Evolutionary conservation across 2,329 filamentous ascomycete species (phyloP), one percentile per base, ranked within the genome.

Genomic region (Ambrosiella cleistominuta): DNA sequence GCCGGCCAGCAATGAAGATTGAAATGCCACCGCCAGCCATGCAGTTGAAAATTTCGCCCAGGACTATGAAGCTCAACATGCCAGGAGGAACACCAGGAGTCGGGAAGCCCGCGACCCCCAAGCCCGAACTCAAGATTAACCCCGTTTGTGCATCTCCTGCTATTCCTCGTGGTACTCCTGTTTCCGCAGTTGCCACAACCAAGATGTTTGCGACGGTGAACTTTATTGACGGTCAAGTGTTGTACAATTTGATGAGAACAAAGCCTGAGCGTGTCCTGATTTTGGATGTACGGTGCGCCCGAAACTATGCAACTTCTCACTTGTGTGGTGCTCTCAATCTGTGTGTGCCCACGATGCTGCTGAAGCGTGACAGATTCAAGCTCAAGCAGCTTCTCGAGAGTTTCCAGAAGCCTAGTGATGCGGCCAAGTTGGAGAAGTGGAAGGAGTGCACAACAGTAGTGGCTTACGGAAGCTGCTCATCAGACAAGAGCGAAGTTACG

Each of bases 361-460:
- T 98, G 15, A 97, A 97, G 70, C 78, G 93, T 54, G 83, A 88
- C 0, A 94, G 89, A 0, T 97, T 94, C 70, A 91, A 91, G 64
- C 79, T 95, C 11, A 77, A 89, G 62, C 96, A 94, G 67, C 74
- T 98, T 38, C 81, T 87, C 63, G 85, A 90, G 61, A 96, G 88
- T 0, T 94, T 98, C 66, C 85, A 87, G 61, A 79, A 78, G 12
- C 79, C 84, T 6, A 70, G 75, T 1, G 83, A 91, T 60, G 82
- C 84, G 63, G 74, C 75, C 8, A 84, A 76, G 60, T 96, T 98
- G 65, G 76, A 84, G 15, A 75, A 76, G 42, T 97, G 93, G 93
- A 78, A 73, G 59, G 75, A 80, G 7, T 82, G 82, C 64, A 82
- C 81, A 61, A 80, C 83, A 65, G 88, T 98, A 17, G 76, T 97